Conservation (phyloP, 2,329 filamentous ascomycete genomes). For the Pseudogymnoascus sp. region DNA sequence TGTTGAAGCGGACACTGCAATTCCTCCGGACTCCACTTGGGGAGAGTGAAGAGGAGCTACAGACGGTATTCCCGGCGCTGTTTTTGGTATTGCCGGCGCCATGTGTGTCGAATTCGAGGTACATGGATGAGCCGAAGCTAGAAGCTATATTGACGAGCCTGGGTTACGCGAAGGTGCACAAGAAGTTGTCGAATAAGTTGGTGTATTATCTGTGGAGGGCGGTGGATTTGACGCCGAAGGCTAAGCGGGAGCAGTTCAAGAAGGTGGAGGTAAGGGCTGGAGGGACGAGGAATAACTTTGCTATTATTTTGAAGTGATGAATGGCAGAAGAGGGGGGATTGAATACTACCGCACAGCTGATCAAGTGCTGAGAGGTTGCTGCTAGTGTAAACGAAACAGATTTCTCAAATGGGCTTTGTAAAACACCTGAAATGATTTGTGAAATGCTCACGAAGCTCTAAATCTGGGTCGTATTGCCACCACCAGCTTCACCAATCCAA, state of each 20-base stretch:
- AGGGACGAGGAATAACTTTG: constrained; percentile 79
- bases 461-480: too few relatives aligned
- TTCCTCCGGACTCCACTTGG: constrained; percentile 49
- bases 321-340: background rate
- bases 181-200: constrained; percentile 74
- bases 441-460: background rate
- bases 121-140: constrained; percentile 67
- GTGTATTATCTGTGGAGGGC: constrained; percentile 82
- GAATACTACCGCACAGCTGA: constrained; percentile 4
- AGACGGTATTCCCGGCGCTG: constrained; percentile 54
- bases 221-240: constrained; percentile 20
- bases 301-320: constrained; percentile 55
- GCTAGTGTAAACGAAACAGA: constrained; percentile 9
- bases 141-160: constrained; percentile 66
- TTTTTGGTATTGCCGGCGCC: constrained; percentile 87
- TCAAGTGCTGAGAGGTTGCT: constrained; percentile 9
- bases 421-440: background rate
- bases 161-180: constrained; percentile 59
- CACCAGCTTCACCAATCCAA: background rate
- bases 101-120: constrained; percentile 84
- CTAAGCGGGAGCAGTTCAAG: constrained; percentile 39
- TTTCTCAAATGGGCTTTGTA: background rate
- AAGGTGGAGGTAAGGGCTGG: constrained; percentile 77
- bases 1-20: constrained; percentile 68
- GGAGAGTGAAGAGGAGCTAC: constrained; percentile 18